Base-by-base conservation (phyloP, 768 basidiomycete species). In the Suillus ampliporus region DNA sequence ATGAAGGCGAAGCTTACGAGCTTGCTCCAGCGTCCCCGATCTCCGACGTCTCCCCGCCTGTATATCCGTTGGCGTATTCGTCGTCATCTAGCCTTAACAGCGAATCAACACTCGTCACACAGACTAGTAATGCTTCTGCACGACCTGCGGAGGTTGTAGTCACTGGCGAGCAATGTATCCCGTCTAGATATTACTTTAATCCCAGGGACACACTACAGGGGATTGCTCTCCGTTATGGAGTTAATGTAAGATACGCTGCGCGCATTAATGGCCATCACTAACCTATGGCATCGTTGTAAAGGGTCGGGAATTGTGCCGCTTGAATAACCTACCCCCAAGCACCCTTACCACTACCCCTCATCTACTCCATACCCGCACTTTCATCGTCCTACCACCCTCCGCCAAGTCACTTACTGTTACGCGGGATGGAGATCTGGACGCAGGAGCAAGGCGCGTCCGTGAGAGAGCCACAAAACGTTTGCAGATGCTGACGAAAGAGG, bases 341-440 rank as follows among this genome's bases (percentile, higher is more conserved):
- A 86, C 89, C 4, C 75, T 92, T 21, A 84, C 78, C 61, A 91
- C 88, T 0, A 91, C 86, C 0, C 91, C 91, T 7, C 89, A 92
- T 69, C 77, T 92, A 9, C 78, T 92, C 17, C 90, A 91, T 72
- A 91, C 90, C 1, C 85, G 90, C 6, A 76, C 79, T 1, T 83
- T 77, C 64, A 73, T 92, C 61, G 71, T 78, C 17, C 77, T 91
- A 11, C 89, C 89, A 1, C 76, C 81, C 2, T 78, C 79, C 21
- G 63, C 70, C 10, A 67, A 57, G 60, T 66, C 70, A 23, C 48
- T 68, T 8, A 71, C 69, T 1, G 69, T 74, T 44, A 76, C 78
- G 46, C 69, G 72, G 19, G 77, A 76, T 44, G 73, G 77, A 19
- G 76, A 79, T 44, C 68, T 72, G n/a, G 77, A 76, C 48, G 73